Percentiles rank a stretch among this genome's conserved stretches.
phyloP scores from a whole-genome alignment of 1,284 basidiomycete species.

The Exobasidium cylindrosporum region DNA sequence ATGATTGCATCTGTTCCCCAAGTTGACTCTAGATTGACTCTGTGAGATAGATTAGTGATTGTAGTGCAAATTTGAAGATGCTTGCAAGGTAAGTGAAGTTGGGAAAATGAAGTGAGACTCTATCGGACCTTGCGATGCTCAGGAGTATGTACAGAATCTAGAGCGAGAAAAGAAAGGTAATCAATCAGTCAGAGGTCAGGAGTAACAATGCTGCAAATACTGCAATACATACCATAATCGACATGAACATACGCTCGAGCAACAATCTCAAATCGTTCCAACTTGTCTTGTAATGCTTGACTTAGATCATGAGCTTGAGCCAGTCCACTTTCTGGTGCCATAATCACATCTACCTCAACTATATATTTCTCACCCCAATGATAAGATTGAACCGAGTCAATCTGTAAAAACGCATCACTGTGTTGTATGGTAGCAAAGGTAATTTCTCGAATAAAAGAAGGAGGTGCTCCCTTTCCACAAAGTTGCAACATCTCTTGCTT shows the following conservation, averaged over 20 bases:
- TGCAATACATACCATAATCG: slow-evolving; percentile 24
- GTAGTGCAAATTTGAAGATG: no score
- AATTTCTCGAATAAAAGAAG: slow-evolving; percentile 83
- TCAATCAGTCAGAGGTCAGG: not conserved
- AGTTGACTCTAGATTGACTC: no score
- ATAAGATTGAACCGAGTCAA: slow-evolving; percentile 66
- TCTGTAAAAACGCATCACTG: slow-evolving; percentile 74
- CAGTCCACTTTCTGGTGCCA: slow-evolving; percentile 80
- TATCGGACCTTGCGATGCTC: not conserved
- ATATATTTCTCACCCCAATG: slow-evolving; percentile 69
- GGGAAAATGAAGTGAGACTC: no score
- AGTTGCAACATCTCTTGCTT: slow-evolving; percentile 73
- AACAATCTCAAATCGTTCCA: slow-evolving; percentile 85
- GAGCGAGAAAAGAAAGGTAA: not conserved
- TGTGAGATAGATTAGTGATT: no score
- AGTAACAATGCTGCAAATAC: not conserved
- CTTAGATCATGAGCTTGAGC: slow-evolving; percentile 91
- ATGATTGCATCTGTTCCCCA: no score
- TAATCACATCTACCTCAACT: slow-evolving; percentile 92
- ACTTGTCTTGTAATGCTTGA: slow-evolving; percentile 87
- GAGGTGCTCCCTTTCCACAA: slow-evolving; percentile 84
- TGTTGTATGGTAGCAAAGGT: slow-evolving; percentile 72
- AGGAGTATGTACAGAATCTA: not conserved
- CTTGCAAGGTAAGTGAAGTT: no score
- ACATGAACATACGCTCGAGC: slow-evolving; percentile 58